phyloP scores from a whole-genome alignment of 179 eudicot genomes.

The Patellifolia procumbens region DNA sequence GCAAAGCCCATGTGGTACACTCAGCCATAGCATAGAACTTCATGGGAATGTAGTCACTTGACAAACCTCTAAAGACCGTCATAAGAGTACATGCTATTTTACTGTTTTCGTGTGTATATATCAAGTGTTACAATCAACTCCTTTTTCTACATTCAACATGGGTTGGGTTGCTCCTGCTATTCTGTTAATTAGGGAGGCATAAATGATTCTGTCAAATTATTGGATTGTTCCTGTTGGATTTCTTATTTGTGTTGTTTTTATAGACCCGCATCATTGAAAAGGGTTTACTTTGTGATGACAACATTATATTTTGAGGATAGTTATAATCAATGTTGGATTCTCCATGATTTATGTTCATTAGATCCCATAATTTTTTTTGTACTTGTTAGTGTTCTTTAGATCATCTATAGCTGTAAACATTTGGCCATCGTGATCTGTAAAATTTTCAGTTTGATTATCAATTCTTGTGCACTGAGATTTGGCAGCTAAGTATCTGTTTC shows the following conservation, averaged over 20 bases:
- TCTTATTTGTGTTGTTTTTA: neutral
- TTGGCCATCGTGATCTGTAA: neutral
- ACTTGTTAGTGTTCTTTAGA: neutral
- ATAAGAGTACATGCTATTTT: neutral
- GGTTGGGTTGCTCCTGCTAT: neutral
- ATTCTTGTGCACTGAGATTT: neutral
- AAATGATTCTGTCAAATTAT: neutral
- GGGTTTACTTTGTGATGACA: neutral
- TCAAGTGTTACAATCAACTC: neutral
- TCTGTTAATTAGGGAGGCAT: neutral
- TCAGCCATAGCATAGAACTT: neutral
- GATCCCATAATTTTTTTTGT: too few relatives aligned
- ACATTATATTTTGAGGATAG: neutral
- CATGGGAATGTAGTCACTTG: neutral
- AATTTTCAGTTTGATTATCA: neutral
- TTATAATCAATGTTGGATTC: neutral
- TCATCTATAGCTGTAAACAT: neutral
- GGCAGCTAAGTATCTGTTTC: neutral
- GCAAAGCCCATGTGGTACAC: neutral
- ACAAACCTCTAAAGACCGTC: neutral
- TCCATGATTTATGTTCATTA: too few relatives aligned
- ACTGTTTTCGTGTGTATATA: neutral
- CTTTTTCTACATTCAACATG: neutral
- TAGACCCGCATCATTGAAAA: neutral
- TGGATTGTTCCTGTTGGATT: slow-evolving; percentile 1